Conservation (phyloP, 371 early-diverging fungal species). For the Blastocladiella emersonii region DNA sequence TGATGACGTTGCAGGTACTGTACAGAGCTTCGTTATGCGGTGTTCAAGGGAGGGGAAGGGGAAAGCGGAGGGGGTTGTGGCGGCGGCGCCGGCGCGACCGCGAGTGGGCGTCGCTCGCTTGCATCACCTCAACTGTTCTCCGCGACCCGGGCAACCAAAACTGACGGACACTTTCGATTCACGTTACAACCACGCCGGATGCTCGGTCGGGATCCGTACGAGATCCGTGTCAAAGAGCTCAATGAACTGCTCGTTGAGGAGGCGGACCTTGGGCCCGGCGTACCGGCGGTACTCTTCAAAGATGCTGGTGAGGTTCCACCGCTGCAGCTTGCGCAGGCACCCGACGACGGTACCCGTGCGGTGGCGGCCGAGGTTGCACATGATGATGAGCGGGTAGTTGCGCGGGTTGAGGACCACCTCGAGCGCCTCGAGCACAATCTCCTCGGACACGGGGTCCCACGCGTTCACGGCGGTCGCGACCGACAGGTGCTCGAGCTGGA, state of each 20-base stretch:
- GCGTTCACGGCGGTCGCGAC: constrained; percentile 66
- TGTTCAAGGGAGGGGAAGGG: too few relatives aligned
- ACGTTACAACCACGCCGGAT: constrained; percentile 63
- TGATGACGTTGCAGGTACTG: too few relatives aligned
- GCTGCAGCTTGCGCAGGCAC: constrained; percentile 87
- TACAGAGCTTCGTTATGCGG: too few relatives aligned
- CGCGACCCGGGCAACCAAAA: too few relatives aligned
- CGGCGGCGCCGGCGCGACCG: too few relatives aligned
- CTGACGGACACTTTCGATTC: too few relatives aligned
- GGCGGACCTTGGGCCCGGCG: constrained; percentile 88
- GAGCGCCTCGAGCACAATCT: constrained; percentile 81
- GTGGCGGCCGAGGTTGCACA: constrained; percentile 94
- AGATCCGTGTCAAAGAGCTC: constrained; percentile 84
- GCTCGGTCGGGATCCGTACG: constrained; percentile 60
- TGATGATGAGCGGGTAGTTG: constrained; percentile 90
- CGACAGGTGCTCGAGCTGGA: constrained; percentile 70
- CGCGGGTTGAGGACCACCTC: constrained; percentile 70
- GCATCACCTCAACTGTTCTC: too few relatives aligned
- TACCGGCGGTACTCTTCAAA: constrained; percentile 94
- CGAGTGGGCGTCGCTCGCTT: too few relatives aligned
- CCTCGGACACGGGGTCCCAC: constrained; percentile 92
- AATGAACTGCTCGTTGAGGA: constrained; percentile 60
- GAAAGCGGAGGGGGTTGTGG: too few relatives aligned
- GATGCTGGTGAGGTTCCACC: constrained; percentile 93
- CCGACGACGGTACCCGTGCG: constrained; percentile 93